phyloP scores from a whole-genome alignment of 2,329 filamentous ascomycete genomes.

The Trichoderma koningii region DNA sequence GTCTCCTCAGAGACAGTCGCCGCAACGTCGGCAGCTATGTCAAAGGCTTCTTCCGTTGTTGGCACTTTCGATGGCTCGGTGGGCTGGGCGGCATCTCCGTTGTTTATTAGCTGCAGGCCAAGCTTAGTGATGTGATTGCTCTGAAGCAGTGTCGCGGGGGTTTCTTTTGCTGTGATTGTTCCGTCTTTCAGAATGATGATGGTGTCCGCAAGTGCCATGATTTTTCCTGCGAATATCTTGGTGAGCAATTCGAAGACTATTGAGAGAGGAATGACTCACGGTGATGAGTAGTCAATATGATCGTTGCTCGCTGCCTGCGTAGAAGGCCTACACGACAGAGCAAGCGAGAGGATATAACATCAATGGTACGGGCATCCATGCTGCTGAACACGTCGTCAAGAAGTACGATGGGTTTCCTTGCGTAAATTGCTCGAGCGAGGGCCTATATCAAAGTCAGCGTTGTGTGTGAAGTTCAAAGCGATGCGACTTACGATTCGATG shows the following conservation, averaged over 20 bases:
- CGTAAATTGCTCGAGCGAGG: conserved; percentile 51
- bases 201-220: conserved; percentile 21
- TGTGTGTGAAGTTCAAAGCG: background rate
- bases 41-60: background rate
- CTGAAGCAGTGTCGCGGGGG: background rate
- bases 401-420: conserved; percentile 42
- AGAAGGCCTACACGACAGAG: conserved; percentile 47
- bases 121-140: conserved; percentile 17
- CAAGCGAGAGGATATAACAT: conserved; percentile 46
- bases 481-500: conserved; percentile 42
- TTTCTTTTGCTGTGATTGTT: conserved; percentile 6
- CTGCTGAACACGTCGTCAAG: conserved; percentile 52
- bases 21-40: conserved; percentile 13
- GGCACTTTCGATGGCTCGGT: background rate
- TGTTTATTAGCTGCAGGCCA: conserved; percentile 1
- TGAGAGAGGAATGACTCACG: background rate
- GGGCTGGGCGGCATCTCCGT: background rate
- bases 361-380: conserved; percentile 48
- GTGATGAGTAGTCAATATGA: conserved; percentile 45
- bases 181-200: conserved; percentile 17
- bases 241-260: background rate
- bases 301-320: conserved; percentile 41
- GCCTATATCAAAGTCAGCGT: conserved; percentile 34
- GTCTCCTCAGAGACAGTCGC: conserved; percentile 1
- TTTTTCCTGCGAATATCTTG: background rate